Base-by-base conservation (phyloP, 1,284 basidiomycete species). In the Fomitopsis pinicola region DNA sequence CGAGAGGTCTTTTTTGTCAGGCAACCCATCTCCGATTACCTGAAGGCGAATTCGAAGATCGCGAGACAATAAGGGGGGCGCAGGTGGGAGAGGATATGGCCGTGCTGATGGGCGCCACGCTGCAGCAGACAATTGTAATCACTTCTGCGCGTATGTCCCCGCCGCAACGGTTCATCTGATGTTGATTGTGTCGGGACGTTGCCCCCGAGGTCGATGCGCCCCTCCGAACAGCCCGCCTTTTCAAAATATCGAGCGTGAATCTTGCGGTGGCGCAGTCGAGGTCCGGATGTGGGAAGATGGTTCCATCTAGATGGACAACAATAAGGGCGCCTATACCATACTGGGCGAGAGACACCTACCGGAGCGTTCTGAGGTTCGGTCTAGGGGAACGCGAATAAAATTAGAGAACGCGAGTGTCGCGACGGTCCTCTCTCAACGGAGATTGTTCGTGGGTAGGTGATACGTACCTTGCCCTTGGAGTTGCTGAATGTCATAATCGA, bases 1-100 rank as follows among this genome's bases (percentile, higher is more conserved):
- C 60, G 48, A 60, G 50, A 56, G 52, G 45, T 44, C 54, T 62
- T 65, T 71, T 72, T 72, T 72, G 71, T 72, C 65, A 62, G 57
- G 46, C 45, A 10, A 28, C 33, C 2, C 53, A 60, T 60, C 53
- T 60, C 57, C 64, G 59, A 46, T 46, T 58, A 53, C 53, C 62
- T 61, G 59, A 60, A 67, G 66, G 44, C 42, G 58, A 65, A 68
- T 70, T 70, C 70, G 69, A 67, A 70, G 69, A 68, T 67, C 63
- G 57, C 40, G 61, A 66, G 65, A 72, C 71, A 72, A 72, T 72
- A 72, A 67, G 66, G 63, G 61, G 60, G 63, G 48, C 59, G 30
- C 62, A 62, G 66, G 59, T 59, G 57, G 63, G 50, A 57, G 60
- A 53, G 59, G 57, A 58, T 59, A 66, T 63, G 57, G 42, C 30